phyloP scores from a whole-genome alignment of 164 flowering plant genomes.

The Annona squamosa region DNA sequence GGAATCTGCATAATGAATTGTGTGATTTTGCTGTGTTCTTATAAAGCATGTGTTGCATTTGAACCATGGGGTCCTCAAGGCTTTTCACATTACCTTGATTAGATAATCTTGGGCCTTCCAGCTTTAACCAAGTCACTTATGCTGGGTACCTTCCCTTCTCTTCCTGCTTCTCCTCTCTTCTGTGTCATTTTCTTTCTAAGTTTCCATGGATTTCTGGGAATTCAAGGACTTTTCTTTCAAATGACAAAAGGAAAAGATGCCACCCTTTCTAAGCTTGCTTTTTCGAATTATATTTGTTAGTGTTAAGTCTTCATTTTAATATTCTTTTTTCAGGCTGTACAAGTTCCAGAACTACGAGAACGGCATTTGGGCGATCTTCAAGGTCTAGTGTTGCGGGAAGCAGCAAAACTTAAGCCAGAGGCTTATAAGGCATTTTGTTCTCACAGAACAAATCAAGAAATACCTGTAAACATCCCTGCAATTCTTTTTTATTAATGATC shows the following conservation, averaged over 20 bases:
- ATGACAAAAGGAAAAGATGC: not conserved
- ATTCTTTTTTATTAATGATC: not conserved
- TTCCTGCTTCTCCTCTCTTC: too few relatives aligned
- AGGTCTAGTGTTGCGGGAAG: slow-evolving; percentile 56
- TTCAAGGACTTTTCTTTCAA: not conserved
- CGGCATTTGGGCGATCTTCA: slow-evolving; percentile 89
- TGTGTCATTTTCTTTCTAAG: not conserved
- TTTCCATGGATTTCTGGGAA: not conserved
- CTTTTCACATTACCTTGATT: too few relatives aligned
- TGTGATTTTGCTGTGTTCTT: too few relatives aligned
- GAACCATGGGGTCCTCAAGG: too few relatives aligned
- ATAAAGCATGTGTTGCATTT: too few relatives aligned
- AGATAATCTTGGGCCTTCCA: too few relatives aligned
- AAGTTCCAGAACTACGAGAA: slow-evolving; percentile 62
- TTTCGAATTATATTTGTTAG: not conserved
- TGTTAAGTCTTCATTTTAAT: not conserved
- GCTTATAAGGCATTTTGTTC: slow-evolving; percentile 65
- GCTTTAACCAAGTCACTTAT: too few relatives aligned
- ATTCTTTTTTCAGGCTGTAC: slow-evolving; percentile 43
- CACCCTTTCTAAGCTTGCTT: not conserved
- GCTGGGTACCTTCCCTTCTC: too few relatives aligned
- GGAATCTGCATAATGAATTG: too few relatives aligned
- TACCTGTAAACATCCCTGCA: slow-evolving; percentile 53
- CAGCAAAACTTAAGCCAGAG: slow-evolving; percentile 31
- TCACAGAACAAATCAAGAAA: slow-evolving; percentile 40